Conservation (phyloP, 2,329 filamentous ascomycete genomes). For the Aspergillus caelatus region DNA sequence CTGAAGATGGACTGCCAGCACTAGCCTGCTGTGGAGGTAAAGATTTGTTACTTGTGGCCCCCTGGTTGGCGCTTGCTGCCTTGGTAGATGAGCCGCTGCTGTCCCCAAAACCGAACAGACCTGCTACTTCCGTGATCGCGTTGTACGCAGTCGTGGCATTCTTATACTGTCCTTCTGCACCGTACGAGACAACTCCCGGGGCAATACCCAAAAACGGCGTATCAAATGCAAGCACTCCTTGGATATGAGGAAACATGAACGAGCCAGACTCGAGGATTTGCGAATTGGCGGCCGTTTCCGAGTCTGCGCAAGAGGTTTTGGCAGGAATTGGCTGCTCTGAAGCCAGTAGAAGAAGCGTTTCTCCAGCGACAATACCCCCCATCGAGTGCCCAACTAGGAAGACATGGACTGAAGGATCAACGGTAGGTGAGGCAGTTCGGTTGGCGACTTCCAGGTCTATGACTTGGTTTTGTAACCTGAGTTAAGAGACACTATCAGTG, state of each 20-base stretch:
- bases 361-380: conserved; percentile 92
- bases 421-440: conserved; percentile 76
- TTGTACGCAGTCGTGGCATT: conserved; percentile 71
- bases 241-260: conserved; percentile 92
- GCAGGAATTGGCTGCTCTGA: conserved; percentile 61
- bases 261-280: conserved; percentile 33
- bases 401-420: conserved; percentile 81
- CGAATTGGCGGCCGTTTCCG: conserved; percentile 16
- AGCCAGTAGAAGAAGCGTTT: conserved; percentile 76
- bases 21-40: conserved; percentile 35
- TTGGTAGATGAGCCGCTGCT: conserved; percentile 30
- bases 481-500: not conserved
- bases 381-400: conserved; percentile 86
- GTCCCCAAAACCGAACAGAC: conserved; percentile 66
- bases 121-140: conserved; percentile 65
- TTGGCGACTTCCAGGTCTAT: conserved; percentile 91
- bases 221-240: conserved; percentile 89
- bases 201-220: conserved; percentile 73
- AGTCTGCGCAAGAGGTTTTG: conserved; percentile 26
- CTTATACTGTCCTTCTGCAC: conserved; percentile 82
- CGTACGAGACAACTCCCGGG: conserved; percentile 53
- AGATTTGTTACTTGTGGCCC: conserved; percentile 21
- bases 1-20: conserved; percentile 38
- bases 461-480: conserved; percentile 83
- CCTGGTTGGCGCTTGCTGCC: conserved; percentile 14